Conservation (phyloP, 345 rosid genomes). For the Laguncularia racemosa region DNA sequence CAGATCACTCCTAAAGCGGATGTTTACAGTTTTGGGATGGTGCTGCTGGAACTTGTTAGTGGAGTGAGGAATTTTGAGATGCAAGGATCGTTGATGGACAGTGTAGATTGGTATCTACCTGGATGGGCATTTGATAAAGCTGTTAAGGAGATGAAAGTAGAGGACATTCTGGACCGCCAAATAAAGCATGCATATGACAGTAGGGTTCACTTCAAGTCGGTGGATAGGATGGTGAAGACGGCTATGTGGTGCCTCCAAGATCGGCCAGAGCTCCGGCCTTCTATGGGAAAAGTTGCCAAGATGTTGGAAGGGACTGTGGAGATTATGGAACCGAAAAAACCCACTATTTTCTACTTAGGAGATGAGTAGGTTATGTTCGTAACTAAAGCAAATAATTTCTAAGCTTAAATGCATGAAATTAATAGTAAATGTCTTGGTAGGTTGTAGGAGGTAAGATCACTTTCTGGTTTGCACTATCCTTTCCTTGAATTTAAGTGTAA, state of each 20-base stretch:
- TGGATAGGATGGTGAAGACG: slow-evolving; percentile 66
- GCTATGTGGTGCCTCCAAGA: slow-evolving; percentile 78
- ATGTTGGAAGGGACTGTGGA: slow-evolving; percentile 74
- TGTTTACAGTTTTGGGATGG: slow-evolving; percentile 75
- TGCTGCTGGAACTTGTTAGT: slow-evolving; percentile 48
- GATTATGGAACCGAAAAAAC: slow-evolving; percentile 56
- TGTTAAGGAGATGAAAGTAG: slow-evolving; percentile 53
- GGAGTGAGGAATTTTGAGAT: slow-evolving; percentile 47
- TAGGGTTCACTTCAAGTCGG: slow-evolving; percentile 39
- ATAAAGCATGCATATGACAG: slow-evolving; percentile 45
- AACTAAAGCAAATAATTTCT: no score
- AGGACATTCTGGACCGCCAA: slow-evolving; percentile 52
- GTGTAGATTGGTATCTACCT: slow-evolving; percentile 64
- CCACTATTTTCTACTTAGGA: slow-evolving; percentile 53
- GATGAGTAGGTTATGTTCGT: slow-evolving; percentile 20
- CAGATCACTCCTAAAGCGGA: slow-evolving; percentile 56
- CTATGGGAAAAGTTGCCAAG: slow-evolving; percentile 73
- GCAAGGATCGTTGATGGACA: slow-evolving; percentile 35
- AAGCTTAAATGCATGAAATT: no score
- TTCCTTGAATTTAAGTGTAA: no score
- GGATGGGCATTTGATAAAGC: slow-evolving; percentile 65
- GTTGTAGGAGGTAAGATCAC: no score
- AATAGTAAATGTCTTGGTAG: no score
- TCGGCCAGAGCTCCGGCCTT: slow-evolving; percentile 48
- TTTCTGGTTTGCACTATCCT: no score